phyloP scores from a whole-genome alignment of 2,329 filamentous ascomycete genomes.

The Venturia asperata region DNA sequence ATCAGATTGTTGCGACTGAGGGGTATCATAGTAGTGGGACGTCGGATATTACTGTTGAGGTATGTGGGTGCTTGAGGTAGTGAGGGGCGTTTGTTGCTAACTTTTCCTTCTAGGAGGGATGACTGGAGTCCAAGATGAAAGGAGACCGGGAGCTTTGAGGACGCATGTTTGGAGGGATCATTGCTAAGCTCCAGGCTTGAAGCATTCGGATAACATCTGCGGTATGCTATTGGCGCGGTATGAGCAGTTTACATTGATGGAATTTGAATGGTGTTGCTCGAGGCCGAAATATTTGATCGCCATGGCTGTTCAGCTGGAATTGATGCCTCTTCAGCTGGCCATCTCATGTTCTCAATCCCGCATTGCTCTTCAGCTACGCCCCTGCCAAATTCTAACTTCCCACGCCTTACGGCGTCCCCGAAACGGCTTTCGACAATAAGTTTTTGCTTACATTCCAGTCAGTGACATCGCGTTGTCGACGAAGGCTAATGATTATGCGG shows the following conservation, averaged over 20 bases:
- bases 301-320: not conserved
- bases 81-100: not conserved
- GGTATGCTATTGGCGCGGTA: too few species aligned
- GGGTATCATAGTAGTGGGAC: conserved; percentile 46
- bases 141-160: not conserved
- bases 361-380: not conserved
- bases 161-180: not conserved
- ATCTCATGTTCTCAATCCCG: not conserved
- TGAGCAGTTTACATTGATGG: not conserved
- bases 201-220: too few species aligned
- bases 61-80: not conserved
- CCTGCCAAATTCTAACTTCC: not conserved
- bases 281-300: not conserved
- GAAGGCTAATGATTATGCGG: not conserved
- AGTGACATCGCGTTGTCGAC: not conserved
- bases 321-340: not conserved
- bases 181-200: not conserved
- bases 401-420: not conserved
- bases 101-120: not conserved
- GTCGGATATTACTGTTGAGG: conserved; percentile 41
- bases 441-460: not conserved
- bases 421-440: not conserved
- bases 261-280: not conserved
- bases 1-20: conserved; percentile 50
- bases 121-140: not conserved